Evolutionary conservation across 345 rosid genomes (phyloP), one percentile per base, ranked within the genome.

Genomic region (Durio zibethinus): DNA sequence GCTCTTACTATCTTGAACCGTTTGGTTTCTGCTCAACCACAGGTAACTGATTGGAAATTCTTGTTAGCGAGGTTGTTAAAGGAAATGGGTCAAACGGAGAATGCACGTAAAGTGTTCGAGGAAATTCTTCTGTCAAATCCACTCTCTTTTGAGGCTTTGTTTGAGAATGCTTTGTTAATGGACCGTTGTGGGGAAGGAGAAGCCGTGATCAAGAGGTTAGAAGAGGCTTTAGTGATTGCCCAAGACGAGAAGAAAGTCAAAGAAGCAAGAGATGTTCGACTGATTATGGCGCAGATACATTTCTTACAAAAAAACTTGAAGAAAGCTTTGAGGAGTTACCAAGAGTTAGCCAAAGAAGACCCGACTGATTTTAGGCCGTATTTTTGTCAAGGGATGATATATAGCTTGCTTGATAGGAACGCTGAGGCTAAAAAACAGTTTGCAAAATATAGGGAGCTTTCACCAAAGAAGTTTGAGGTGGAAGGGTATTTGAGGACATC

Each of bases 301-400:
- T 95, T 95, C 77, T 77, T 93, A 88, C 97, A 88, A 83, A 91
- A 90, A 91, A 88, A 90, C 20, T 95, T 95, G 52, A 96, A 95
- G 52, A 94, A 79, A 61, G 97, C 97, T 7, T 79, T 95, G 89
- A 83, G 72, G 86, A 93, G 90, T 77, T 95, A 93, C 50, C 86
- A 86, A 48, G 83, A 91, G 47, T 69, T 93, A 78, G 84, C 88
- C 4, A 88, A 81, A 72, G 99, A 95, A 79, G 95, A 94, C 67
- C 97, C 97, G 0, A 72, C 50, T 62, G 98, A 94, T 80, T 90
- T 90, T 77, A 86, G 97, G 83, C 94, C 97, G 10, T 91, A 91
- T 57, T 93, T 90, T 63, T 91, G 98, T 80, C 77, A 85, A 76
- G 97, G 97, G 66, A 91, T 91, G 94, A 91, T 94, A 25, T 91